These are phyloP conservation scores for Sisymbrium altissimum DNA, from an alignment of 345 rosid species.

Conservation along the genomic window DNA sequence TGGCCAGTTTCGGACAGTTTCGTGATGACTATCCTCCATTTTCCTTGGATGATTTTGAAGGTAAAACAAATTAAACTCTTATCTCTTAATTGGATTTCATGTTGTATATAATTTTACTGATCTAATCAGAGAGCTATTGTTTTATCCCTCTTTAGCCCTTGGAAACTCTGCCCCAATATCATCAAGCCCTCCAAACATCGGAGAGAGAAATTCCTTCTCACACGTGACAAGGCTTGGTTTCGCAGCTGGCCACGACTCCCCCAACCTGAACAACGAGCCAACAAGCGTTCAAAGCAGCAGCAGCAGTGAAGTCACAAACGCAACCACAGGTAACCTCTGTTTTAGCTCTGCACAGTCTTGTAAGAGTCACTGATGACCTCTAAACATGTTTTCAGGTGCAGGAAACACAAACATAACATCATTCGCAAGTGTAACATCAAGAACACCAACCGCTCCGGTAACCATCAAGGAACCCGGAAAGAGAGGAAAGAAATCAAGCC, in stretches of 20 bases:
- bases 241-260: conserved; percentile 92
- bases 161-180: conserved; percentile 54
- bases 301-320: conserved; percentile 34
- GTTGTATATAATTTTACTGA: background rate
- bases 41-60: conserved; percentile 88
- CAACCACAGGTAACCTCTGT: conserved; percentile 38
- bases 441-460: conserved; percentile 45
- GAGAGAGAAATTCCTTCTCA: conserved; percentile 76
- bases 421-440: conserved; percentile 72
- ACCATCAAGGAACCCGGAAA: conserved; percentile 54
- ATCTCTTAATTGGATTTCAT: background rate
- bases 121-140: background rate
- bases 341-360: background rate
- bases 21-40: conserved; percentile 48
- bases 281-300: conserved; percentile 31
- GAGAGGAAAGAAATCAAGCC: conserved; percentile 73
- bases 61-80: conserved; percentile 28
- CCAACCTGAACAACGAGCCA: conserved; percentile 62
- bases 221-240: conserved; percentile 85
- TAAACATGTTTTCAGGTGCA: conserved; percentile 40
- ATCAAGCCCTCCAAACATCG: conserved; percentile 60
- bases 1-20: conserved; percentile 42
- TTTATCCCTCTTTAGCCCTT: conserved; percentile 45
- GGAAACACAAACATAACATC: conserved; percentile 54
- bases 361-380: background rate